phyloP scores from a whole-genome alignment of 1,139 yeast species.

The Tardiomyces depauwii region DNA sequence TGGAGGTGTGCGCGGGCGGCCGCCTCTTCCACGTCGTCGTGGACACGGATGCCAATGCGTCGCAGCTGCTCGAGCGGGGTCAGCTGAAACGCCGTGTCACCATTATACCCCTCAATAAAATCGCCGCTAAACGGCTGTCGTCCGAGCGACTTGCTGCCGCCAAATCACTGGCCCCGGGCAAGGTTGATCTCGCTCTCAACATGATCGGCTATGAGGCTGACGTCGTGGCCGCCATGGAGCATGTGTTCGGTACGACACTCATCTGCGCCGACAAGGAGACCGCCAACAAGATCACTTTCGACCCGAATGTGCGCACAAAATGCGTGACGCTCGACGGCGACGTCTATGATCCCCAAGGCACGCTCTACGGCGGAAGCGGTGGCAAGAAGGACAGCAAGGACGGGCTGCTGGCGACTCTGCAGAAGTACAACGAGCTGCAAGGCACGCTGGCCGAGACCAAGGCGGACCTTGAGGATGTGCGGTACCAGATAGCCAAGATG shows the following conservation, averaged over 20 bases:
- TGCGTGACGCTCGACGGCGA: conserved; percentile 95
- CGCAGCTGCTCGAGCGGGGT: conserved; percentile 71
- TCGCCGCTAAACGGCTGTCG: conserved; percentile 37
- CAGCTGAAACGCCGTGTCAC: conserved; percentile 75
- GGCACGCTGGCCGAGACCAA: conserved; percentile 31
- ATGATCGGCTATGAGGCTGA: conserved; percentile 64
- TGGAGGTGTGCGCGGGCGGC: conserved; percentile 94
- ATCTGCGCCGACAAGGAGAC: conserved; percentile 81
- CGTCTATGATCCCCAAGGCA: conserved; percentile 91
- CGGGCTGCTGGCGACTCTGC: conserved; percentile 55
- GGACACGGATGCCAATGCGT: conserved; percentile 74
- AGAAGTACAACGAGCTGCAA: conserved; percentile 48
- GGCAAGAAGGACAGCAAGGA: conserved; percentile 22
- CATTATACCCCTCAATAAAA: conserved; percentile 83
- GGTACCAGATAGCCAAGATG: conserved; percentile 35
- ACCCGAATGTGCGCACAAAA: conserved; percentile 66
- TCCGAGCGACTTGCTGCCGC: conserved; percentile 37
- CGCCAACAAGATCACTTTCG: conserved; percentile 79
- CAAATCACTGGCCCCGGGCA: conserved; percentile 50
- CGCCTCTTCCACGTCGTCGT: conserved; percentile 84
- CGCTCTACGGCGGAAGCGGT: conserved; percentile 90
- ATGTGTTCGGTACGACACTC: conserved; percentile 79
- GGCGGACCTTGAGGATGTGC: conserved; percentile 32
- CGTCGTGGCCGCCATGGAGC: conserved; percentile 76
- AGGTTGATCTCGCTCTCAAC: conserved; percentile 79